Conservation (phyloP, 768 basidiomycete species). For the Suillus bovinus region DNA sequence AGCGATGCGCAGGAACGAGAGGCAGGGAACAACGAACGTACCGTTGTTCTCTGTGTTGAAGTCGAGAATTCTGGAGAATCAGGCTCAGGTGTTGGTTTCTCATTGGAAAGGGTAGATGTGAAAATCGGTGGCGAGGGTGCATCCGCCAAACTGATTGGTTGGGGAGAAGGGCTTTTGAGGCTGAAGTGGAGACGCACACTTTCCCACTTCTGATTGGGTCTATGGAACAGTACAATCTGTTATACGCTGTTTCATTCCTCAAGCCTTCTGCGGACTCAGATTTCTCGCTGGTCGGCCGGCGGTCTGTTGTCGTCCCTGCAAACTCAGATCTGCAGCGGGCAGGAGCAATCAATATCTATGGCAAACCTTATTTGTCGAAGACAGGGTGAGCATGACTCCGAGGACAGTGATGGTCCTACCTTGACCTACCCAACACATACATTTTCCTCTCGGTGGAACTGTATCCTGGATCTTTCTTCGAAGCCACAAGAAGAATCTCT, state of each 20-base stretch:
- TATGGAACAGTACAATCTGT: constrained; percentile 82
- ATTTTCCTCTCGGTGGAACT: constrained; percentile 90
- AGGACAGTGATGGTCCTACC: constrained; percentile 17
- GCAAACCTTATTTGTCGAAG: constrained; percentile 58
- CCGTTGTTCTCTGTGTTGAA: constrained; percentile 89
- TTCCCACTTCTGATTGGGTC: constrained; percentile 77
- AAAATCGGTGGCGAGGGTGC: constrained; percentile 72
- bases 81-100: constrained; percentile 61
- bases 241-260: constrained; percentile 87
- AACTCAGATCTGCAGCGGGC: constrained; percentile 62
- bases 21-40: constrained; percentile 79
- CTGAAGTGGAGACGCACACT: constrained; percentile 39
- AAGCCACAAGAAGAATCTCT: constrained; percentile 24
- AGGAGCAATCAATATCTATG: constrained; percentile 78
- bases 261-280: constrained; percentile 60
- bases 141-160: constrained; percentile 47
- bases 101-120: constrained; percentile 75
- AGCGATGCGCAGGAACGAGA: constrained; percentile 43
- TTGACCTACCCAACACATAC: constrained; percentile 62
- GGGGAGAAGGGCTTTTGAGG: constrained; percentile 42
- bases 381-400: constrained; percentile 16
- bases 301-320: constrained; percentile 29
- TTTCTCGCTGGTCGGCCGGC: constrained; percentile 35
- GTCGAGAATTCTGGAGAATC: constrained; percentile 80
- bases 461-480: constrained; percentile 74